Evolutionary conservation across 257 asterid species (phyloP).

Genomic region (Forsythia viridissima): DNA sequence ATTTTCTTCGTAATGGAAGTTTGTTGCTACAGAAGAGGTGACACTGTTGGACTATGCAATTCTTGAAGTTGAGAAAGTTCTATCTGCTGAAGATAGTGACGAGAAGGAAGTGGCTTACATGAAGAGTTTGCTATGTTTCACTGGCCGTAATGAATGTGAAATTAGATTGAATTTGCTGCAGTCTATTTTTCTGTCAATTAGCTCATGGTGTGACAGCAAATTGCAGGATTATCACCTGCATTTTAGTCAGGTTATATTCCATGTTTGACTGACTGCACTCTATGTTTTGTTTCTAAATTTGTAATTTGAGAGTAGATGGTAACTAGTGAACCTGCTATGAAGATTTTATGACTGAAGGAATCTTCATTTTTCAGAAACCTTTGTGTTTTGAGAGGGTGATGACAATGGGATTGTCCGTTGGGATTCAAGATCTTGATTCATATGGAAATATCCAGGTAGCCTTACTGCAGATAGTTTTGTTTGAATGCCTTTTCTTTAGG

Average conservation of each 20-base stretch:
- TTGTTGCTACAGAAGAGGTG: slow-evolving; percentile 69
- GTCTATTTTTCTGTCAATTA: slow-evolving; percentile 65
- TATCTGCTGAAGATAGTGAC: slow-evolving; percentile 51
- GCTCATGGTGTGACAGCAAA: slow-evolving; percentile 83
- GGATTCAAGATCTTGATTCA: slow-evolving; percentile 46
- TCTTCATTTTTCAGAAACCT: slow-evolving; percentile 60
- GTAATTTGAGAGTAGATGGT: slow-evolving; percentile 22
- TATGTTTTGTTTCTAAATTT: slow-evolving; percentile 22
- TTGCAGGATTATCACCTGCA: slow-evolving; percentile 83
- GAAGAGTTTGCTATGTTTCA: slow-evolving; percentile 62
- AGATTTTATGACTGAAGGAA: slow-evolving; percentile 32
- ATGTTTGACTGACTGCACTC: slow-evolving; percentile 21
- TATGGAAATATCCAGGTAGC: slow-evolving; percentile 59
- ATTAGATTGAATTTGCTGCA: slow-evolving; percentile 56
- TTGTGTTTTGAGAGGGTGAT: slow-evolving; percentile 66
- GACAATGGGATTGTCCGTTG: slow-evolving; percentile 59
- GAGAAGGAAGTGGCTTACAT: slow-evolving; percentile 62
- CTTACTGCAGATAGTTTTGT: slow-evolving; percentile 20
- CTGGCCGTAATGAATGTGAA: slow-evolving; percentile 44
- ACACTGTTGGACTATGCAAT: slow-evolving; percentile 66
- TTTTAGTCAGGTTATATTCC: slow-evolving; percentile 70
- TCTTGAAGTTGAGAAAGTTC: slow-evolving; percentile 56
- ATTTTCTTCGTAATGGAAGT: slow-evolving; percentile 57
- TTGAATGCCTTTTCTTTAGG: slow-evolving; percentile 7
- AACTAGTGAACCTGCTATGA: slow-evolving; percentile 20